A percentile compares a stretch with the other conserved stretches of the same genome.
phyloP scores from a whole-genome alignment of 2,329 filamentous ascomycete genomes.

The Bipolaris victoriae region DNA sequence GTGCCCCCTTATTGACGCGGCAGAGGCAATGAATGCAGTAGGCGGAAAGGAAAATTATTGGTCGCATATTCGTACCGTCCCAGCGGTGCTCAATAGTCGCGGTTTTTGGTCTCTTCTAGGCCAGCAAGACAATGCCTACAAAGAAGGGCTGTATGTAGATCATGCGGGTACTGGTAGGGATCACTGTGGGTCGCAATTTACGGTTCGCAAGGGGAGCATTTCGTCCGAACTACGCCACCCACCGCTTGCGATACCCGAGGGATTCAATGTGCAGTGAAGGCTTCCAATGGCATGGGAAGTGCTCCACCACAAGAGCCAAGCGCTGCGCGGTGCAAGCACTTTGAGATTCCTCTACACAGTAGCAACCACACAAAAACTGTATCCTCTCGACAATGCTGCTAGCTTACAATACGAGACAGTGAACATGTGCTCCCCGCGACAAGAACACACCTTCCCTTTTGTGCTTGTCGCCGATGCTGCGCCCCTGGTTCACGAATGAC shows the following conservation, averaged over 20 bases:
- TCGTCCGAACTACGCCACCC: not conserved
- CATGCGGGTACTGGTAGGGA: conserved; percentile 3
- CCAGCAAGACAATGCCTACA: conserved; percentile 12
- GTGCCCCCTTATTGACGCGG: conserved; percentile 8
- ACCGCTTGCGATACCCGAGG: no score
- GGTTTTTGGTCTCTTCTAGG: conserved; percentile 19
- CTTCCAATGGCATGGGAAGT: not conserved
- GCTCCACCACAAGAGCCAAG: not conserved
- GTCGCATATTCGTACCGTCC: not conserved
- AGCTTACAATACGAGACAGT: not conserved
- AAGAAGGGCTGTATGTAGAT: conserved; percentile 7
- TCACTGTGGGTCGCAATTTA: conserved; percentile 9
- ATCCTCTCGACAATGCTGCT: not conserved
- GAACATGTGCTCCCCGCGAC: not conserved
- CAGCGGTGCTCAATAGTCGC: conserved; percentile 13
- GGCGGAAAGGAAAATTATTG: conserved; percentile 8
- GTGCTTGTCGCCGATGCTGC: not conserved
- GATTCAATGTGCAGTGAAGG: not conserved
- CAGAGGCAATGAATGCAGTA: not conserved
- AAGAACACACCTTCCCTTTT: conserved; percentile 8
- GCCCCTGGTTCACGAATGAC: not conserved
- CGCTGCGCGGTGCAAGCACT: no score
- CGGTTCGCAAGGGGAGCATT: not conserved
- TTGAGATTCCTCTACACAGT: no score
- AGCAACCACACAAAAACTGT: not conserved